A percentile compares a stretch with the other conserved stretches of the same genome.
Conservation (phyloP, 805 yeast species). For the Kazachstania martiniae region DNA sequence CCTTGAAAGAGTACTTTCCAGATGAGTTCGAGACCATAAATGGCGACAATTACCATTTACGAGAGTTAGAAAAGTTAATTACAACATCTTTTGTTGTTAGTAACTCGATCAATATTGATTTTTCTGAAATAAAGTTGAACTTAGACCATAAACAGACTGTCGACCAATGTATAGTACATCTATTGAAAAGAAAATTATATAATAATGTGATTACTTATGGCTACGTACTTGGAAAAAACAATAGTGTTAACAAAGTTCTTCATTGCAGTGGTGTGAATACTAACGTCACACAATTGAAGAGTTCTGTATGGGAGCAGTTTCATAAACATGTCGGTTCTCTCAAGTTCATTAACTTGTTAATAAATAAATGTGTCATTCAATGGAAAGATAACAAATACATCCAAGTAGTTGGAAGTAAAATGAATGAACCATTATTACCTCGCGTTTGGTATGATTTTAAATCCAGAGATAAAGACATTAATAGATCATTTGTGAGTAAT, state of each 20-base stretch:
- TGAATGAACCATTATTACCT: constrained; percentile 10
- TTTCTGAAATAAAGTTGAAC: background rate
- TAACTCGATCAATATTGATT: background rate
- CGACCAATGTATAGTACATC: constrained; percentile 30
- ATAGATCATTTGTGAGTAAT: background rate
- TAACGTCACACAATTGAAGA: constrained; percentile 33
- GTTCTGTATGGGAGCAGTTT: constrained; percentile 33
- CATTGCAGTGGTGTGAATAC: constrained; percentile 30
- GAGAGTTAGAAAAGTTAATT: background rate
- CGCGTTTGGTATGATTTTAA: constrained; percentile 7
- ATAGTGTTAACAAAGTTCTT: constrained; percentile 19
- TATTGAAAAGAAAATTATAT: constrained; percentile 20
- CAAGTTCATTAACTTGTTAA: constrained; percentile 31
- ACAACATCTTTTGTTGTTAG: constrained; percentile 1
- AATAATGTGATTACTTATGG: constrained; percentile 36
- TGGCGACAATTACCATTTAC: too few relatives aligned
- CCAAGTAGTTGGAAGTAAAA: constrained; percentile 18
- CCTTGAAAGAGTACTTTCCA: too few relatives aligned
- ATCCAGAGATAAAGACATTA: background rate
- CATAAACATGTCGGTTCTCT: constrained; percentile 31
- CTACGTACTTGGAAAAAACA: constrained; percentile 27
- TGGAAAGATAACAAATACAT: constrained; percentile 2
- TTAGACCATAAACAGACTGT: constrained; percentile 27
- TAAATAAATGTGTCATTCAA: constrained; percentile 28
- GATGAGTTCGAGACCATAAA: too few relatives aligned